Conservation (phyloP, 345 rosid species). For the Pistacia atlantica region DNA sequence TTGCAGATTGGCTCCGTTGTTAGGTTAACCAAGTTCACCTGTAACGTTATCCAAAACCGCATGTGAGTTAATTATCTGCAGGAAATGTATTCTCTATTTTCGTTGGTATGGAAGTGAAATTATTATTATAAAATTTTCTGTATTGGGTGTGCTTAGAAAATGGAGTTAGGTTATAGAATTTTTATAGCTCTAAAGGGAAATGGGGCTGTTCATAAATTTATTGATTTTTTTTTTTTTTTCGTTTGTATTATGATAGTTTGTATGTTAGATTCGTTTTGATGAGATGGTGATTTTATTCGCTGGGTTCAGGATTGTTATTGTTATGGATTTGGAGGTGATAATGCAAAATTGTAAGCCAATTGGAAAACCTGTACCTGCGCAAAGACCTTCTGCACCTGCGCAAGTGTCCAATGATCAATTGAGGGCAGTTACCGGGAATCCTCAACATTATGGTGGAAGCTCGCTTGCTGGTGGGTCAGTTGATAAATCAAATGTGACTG, state of each 20-base stretch:
- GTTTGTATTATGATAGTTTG: constrained; percentile 6
- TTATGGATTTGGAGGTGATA: constrained; percentile 60
- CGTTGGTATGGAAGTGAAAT: too few relatives aligned
- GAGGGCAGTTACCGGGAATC: constrained; percentile 19
- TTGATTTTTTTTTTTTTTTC: not conserved
- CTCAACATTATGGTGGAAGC: constrained; percentile 16
- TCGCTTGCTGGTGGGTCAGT: not conserved
- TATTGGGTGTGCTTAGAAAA: too few relatives aligned
- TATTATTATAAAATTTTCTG: too few relatives aligned
- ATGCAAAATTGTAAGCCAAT: constrained; percentile 43
- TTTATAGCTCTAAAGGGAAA: too few relatives aligned
- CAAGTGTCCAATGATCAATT: constrained; percentile 38
- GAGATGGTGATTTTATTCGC: not conserved
- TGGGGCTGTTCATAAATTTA: too few relatives aligned
- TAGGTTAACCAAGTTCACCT: constrained; percentile 53
- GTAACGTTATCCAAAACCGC: constrained; percentile 64
- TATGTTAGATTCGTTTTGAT: constrained; percentile 6
- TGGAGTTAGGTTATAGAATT: too few relatives aligned
- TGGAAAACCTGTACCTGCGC: constrained; percentile 47
- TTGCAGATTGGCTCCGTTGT: constrained; percentile 69
- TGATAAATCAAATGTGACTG: constrained; percentile 15
- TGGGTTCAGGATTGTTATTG: constrained; percentile 65
- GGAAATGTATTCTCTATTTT: too few relatives aligned
- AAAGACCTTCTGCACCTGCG: constrained; percentile 31
- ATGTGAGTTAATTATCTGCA: constrained; percentile 36